phyloP scores from a whole-genome alignment of 2,329 filamentous ascomycete genomes.

The Alternaria alternata region DNA sequence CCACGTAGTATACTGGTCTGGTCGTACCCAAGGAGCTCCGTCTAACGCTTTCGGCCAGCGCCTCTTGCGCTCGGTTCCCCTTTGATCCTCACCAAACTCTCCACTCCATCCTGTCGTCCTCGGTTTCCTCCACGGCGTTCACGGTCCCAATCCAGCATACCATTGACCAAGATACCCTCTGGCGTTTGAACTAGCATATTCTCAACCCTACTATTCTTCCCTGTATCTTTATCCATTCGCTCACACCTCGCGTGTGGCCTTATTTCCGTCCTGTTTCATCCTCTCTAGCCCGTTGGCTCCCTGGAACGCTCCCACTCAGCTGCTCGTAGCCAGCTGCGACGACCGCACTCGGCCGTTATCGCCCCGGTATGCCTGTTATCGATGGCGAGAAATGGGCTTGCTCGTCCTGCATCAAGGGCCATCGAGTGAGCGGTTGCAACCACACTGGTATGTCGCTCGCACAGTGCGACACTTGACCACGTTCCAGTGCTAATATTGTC shows the following conservation, averaged over 20 bases:
- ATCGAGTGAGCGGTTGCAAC: conserved; percentile 98
- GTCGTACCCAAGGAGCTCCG: conserved; percentile 45
- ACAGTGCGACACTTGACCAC: conserved; percentile 14
- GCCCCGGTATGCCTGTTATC: conserved; percentile 50
- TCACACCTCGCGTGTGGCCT: conserved; percentile 24
- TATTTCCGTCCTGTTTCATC: conserved; percentile 23
- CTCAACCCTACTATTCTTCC: conserved; percentile 24
- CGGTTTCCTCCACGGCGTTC: conserved; percentile 50
- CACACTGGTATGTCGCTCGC: conserved; percentile 75
- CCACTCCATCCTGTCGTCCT: conserved; percentile 36
- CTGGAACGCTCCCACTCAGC: conserved; percentile 26
- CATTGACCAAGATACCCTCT: conserved; percentile 48
- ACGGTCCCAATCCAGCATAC: conserved; percentile 44
- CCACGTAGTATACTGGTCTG: conserved; percentile 42
- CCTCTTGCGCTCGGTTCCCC: conserved; percentile 52
- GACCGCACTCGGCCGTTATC: conserved; percentile 46
- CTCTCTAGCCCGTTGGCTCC: conserved; percentile 22
- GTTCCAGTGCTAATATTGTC: conserved; percentile 26
- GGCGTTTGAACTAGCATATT: conserved; percentile 36
- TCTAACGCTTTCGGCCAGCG: conserved; percentile 53
- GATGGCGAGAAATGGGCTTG: conserved; percentile 98
- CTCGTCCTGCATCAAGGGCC: conserved; percentile 96
- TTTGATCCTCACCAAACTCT: conserved; percentile 27
- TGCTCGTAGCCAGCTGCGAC: conserved; percentile 38
- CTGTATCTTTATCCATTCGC: conserved; percentile 31